A percentile compares a stretch with the other conserved stretches of the same genome.
phyloP scores from a whole-genome alignment of 2,329 filamentous ascomycete species.

The Dothistroma pini region DNA sequence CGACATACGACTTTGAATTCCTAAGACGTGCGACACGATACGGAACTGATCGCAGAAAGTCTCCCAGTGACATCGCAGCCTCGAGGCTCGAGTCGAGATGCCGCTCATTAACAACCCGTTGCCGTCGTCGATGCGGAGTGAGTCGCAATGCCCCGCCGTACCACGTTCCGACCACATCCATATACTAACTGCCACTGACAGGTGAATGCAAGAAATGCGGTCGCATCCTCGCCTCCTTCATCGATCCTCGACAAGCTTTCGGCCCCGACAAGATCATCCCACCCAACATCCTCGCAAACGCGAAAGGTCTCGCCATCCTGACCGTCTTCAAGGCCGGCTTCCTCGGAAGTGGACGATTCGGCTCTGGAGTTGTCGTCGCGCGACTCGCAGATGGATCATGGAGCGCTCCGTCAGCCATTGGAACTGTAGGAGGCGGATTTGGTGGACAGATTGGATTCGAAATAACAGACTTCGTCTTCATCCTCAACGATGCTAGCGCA shows the following conservation, averaged over 20 bases:
- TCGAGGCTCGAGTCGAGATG: conserved; percentile 34
- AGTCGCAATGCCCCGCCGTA: conserved; percentile 28
- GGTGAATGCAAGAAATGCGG: conserved; percentile 97
- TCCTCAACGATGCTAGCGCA: conserved; percentile 84
- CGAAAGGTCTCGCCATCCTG: conserved; percentile 85
- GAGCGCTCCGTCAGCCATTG: conserved; percentile 79
- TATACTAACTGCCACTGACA: conserved; percentile 38
- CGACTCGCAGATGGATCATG: conserved; percentile 72
- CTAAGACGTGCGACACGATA: not conserved
- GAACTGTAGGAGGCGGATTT: conserved; percentile 75
- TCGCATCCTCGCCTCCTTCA: conserved; percentile 91
- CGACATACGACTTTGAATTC: not conserved
- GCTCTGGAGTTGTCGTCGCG: conserved; percentile 77
- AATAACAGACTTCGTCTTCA: conserved; percentile 94
- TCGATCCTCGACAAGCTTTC: conserved; percentile 89
- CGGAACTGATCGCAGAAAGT: not conserved
- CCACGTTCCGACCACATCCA: not conserved
- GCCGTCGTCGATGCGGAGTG: conserved; percentile 52
- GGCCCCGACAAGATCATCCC: conserved; percentile 97
- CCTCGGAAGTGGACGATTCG: conserved; percentile 76
- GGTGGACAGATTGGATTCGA: conserved; percentile 86
- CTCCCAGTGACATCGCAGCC: not conserved
- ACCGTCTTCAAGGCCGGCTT: conserved; percentile 86
- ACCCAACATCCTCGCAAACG: conserved; percentile 79
- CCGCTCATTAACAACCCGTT: conserved; percentile 53